These are phyloP conservation scores for Aspergillus proliferans DNA, from an alignment of 2,329 filamentous ascomycete genomes.

Conservation along the genomic window DNA sequence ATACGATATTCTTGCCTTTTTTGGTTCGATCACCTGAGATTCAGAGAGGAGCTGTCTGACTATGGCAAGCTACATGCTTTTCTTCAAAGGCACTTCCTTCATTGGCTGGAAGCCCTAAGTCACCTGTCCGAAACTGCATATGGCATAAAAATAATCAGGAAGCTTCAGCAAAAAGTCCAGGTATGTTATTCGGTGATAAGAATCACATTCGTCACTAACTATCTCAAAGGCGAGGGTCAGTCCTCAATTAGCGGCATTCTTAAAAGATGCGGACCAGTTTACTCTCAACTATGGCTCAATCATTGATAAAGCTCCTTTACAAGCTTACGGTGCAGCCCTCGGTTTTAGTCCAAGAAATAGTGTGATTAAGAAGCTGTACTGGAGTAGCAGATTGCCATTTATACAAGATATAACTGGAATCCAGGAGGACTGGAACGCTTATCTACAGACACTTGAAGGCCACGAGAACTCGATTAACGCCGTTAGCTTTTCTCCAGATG, in stretches of 20 bases:
- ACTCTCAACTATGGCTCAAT: not conserved
- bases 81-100: not conserved
- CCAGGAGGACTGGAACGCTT: not conserved
- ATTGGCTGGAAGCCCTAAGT: not conserved
- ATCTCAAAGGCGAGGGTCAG: not conserved
- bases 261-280: not conserved
- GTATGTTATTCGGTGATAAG: not conserved
- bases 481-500: not conserved
- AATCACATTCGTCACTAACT: not conserved
- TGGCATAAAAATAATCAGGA: not conserved
- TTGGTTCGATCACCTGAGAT: not conserved
- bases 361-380: not conserved
- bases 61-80: not conserved
- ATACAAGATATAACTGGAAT: too few relatives aligned
- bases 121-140: not conserved
- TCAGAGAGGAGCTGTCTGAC: not conserved
- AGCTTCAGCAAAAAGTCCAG: not conserved
- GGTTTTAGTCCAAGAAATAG: not conserved
- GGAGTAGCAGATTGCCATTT: not conserved
- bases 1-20: not conserved
- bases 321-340: not conserved
- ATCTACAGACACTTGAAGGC: not conserved
- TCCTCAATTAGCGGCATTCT: not conserved
- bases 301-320: not conserved
- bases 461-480: not conserved